phyloP scores from a whole-genome alignment of 2,329 filamentous ascomycete genomes.

The Cercospora brassicicola region DNA sequence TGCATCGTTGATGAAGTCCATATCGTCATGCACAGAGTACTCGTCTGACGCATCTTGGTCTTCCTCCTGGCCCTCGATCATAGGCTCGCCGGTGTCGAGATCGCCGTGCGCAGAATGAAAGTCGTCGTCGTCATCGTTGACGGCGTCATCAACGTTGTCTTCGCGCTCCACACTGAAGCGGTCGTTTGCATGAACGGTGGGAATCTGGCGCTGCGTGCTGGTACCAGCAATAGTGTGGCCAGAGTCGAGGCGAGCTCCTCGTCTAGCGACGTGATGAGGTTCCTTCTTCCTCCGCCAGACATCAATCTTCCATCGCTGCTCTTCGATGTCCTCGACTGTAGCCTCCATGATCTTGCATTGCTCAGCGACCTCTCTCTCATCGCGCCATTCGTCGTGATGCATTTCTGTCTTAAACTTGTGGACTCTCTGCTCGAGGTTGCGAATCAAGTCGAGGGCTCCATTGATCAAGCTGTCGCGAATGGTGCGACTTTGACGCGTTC shows the following conservation, averaged over 20 bases:
- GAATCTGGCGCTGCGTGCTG: neutral
- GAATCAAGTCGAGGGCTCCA: constrained; percentile 46
- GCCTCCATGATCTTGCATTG: constrained; percentile 63
- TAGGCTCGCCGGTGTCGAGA: constrained; percentile 6
- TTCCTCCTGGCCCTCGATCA: neutral
- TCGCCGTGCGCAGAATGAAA: constrained; percentile 21
- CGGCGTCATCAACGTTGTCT: constrained; percentile 3
- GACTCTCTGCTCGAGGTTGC: constrained; percentile 54
- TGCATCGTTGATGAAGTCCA: constrained; percentile 15
- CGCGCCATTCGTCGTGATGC: constrained; percentile 54
- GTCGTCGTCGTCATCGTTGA: constrained; percentile 23
- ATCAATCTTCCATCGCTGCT: constrained; percentile 50
- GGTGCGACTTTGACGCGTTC: constrained; percentile 50
- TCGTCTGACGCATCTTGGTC: constrained; percentile 20
- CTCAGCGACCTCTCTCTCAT: constrained; percentile 52
- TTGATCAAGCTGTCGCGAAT: constrained; percentile 47
- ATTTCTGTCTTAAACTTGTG: constrained; percentile 58
- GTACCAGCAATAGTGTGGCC: constrained; percentile 1
- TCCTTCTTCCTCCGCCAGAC: constrained; percentile 41
- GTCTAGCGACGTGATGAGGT: constrained; percentile 30
- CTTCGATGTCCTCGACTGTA: constrained; percentile 63
- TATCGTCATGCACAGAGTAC: constrained; percentile 11
- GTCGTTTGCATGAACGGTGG: constrained; percentile 24
- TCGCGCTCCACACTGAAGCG: constrained; percentile 32
- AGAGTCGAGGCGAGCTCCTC: constrained; percentile 11